Base-by-base conservation (phyloP, 768 basidiomycete genomes). In the Kwoniella dejecticola region DNA sequence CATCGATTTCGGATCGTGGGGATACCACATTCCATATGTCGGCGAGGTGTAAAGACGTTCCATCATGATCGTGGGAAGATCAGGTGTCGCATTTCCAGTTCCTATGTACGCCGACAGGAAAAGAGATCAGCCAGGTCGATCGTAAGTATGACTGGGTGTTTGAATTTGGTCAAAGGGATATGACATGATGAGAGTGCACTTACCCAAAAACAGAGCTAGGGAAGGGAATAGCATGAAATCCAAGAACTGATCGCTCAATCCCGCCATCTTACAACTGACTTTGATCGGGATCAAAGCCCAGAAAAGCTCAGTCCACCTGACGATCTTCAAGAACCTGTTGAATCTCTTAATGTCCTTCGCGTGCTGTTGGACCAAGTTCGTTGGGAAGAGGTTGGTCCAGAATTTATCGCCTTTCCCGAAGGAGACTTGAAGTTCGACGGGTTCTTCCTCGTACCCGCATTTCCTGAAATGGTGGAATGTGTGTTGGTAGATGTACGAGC, bases 351-450 rank as follows among this genome's bases (percentile, higher is more conserved):
- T 81, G 55, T 82, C 81, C 13, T 57, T 67, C 12, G 60, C 56
- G 60, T 81, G 81, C 60, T 77, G 74, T 19, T 71, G 75, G 41
- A 80, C 68, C 6, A 82, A 71, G n/a, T 78, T 42, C 30, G 81
- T 81, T n/a, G 81, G 81, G 72, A 81, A 81, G 52, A 79, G 66
- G 63, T 81, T 81, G 38, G 81, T 79, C 81, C 81, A 82, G 73
- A 82, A 82, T 67, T 79, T 79, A 57, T 81, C 80, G 48, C 75
- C 81, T 61, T 81, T 81, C 42, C 81, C 81, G 66, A 82, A 82
- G 0, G 79, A 80, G 15, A 82, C 80, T 66, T 81, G 79, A n/a
- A 82, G 70, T 27, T 81, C 80, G 58, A 81, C 80, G 1, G 79
- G 80, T 68, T 72, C 68, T 31, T 73, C 80, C 58, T 78, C 77